Percentiles rank a stretch among this genome's conserved stretches.
phyloP scores from a whole-genome alignment of 352 stramenopile genomes.

The Albugo laibachii region DNA sequence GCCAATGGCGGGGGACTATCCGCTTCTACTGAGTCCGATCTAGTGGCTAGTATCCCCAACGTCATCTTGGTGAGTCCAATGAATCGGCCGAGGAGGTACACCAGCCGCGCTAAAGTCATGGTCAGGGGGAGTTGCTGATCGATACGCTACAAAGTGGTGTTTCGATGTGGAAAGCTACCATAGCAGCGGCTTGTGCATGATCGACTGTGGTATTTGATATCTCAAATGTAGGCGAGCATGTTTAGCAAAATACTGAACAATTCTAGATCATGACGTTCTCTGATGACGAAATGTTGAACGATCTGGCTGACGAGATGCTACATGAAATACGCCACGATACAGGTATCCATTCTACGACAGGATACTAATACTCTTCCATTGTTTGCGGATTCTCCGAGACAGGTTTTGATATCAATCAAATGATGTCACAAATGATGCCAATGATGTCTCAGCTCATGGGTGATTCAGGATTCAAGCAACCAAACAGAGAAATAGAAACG shows the following conservation, averaged over 20 bases:
- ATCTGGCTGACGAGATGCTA: conserved; percentile 61
- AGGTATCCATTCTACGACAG: conserved; percentile 6
- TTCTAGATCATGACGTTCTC: conserved; percentile 69
- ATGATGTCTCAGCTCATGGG: conserved; percentile 76
- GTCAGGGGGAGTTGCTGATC: no score
- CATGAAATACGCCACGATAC: conserved; percentile 27
- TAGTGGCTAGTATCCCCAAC: no score
- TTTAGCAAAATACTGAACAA: conserved; percentile 15
- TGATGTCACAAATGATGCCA: conserved; percentile 79
- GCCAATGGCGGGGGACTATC: no score
- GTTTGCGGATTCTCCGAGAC: background rate
- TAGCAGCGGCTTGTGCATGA: no score
- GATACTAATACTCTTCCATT: conserved; percentile 11
- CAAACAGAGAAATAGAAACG: conserved; percentile 16
- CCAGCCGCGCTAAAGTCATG: no score
- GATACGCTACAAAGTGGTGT: no score
- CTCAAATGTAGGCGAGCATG: no score
- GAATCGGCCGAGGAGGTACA: no score
- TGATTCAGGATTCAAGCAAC: conserved; percentile 14
- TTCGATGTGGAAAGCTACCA: no score
- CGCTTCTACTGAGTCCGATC: no score
- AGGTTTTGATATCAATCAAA: conserved; percentile 19
- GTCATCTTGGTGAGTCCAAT: no score
- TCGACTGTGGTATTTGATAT: no score
- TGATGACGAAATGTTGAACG: conserved; percentile 72